Conservation (phyloP, 441 rosid genomes). For the Capsella rubella region DNA sequence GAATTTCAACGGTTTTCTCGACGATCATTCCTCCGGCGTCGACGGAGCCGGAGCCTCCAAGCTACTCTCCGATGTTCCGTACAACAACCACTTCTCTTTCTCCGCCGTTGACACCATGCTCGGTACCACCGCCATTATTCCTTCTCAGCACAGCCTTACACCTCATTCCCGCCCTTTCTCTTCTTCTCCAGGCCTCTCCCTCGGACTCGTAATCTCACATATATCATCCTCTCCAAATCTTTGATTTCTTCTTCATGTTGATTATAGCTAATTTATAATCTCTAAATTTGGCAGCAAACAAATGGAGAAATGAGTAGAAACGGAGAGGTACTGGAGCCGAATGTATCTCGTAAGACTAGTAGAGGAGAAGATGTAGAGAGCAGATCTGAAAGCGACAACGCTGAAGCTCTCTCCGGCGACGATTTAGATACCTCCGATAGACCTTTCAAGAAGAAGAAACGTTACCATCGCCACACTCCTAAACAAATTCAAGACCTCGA, state of each 20-base stretch:
- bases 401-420: constrained; percentile 69
- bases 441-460: constrained; percentile 69
- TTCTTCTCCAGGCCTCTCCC: constrained; percentile 71
- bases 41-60: constrained; percentile 53
- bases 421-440: constrained; percentile 78
- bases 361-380: constrained; percentile 90
- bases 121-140: constrained; percentile 52
- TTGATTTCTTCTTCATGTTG: neutral
- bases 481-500: constrained; percentile 97
- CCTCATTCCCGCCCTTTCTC: constrained; percentile 50
- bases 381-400: constrained; percentile 93
- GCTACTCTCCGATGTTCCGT: constrained; percentile 57
- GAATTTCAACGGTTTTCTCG: constrained; percentile 92
- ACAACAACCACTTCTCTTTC: constrained; percentile 42
- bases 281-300: constrained; percentile 59
- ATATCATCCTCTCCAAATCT: neutral
- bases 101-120: constrained; percentile 52
- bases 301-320: constrained; percentile 59
- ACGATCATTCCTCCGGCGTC: constrained; percentile 54
- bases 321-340: constrained; percentile 62
- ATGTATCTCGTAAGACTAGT: constrained; percentile 53
- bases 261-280: constrained; percentile 22
- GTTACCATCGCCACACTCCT: constrained; percentile 94
- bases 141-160: constrained; percentile 57
- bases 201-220: constrained; percentile 60